Evolutionary conservation across 345 rosid genomes (phyloP), one percentile per base, ranked within the genome.

Genomic region (Lepidium didymum): DNA sequence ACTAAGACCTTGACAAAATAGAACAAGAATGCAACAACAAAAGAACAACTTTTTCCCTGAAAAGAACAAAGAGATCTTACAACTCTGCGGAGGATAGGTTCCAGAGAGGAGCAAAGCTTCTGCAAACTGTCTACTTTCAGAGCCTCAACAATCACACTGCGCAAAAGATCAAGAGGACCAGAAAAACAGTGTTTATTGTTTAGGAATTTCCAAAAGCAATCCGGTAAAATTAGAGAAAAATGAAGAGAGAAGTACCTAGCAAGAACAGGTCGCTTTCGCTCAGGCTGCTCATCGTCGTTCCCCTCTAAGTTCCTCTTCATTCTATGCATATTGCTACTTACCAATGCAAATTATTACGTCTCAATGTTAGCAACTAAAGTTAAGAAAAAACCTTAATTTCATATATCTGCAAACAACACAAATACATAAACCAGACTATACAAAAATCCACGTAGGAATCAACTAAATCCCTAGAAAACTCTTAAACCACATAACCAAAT

Each of bases 121-220:
- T 92, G 96, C 77, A 92, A 77, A 71, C 96, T 90, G 73, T 90
- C 98, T 56, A 87, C 82, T 86, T 87, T 92, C 67, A 92, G 79
- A 77, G 98, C 98, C 77, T 92, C 98, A 34, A 92, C 90, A 60
- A 92, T 87, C 23, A 90, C 93, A 59, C 98, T 92, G 87, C 81
- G 56, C 43, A 46, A 54, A 15, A 44, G 7, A 13, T 5, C 3
- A 33, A 54, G 3, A 55, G 8, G 23, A 35, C 14, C 9, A 55
- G 14, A 31, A 34, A 50, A 25, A 13, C 34, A 9, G 27, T 15
- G 8, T 34, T 5, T 2, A 47, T 2, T 52, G n/a, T 11, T 49
- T 10, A 29, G 40, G 13, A 33, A 55, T 3, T 12, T 42, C 8
- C 50, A 56, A 10, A 51, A 72, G 9, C 57, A 43, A 34, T 41